phyloP scores from a whole-genome alignment of 139 green algal species.

The Tetraselmis striata region DNA sequence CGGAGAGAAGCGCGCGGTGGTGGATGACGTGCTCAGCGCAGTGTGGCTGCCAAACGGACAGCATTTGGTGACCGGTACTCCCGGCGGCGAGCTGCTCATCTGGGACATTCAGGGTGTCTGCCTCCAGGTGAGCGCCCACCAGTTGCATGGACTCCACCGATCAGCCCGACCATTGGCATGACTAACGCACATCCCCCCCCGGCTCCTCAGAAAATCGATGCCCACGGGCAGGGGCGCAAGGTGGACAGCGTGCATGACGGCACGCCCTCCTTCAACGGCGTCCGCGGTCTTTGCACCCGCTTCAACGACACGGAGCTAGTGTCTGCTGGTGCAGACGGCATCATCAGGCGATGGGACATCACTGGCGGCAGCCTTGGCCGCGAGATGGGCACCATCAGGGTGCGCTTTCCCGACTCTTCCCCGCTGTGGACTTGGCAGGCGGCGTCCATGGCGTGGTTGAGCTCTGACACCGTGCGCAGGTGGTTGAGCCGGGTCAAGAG shows the following conservation, averaged over 20 bases:
- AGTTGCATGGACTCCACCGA: not conserved
- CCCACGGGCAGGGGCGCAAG: constrained; percentile 33
- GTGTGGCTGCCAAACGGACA: constrained; percentile 31
- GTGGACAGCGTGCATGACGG: constrained; percentile 35
- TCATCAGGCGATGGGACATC: constrained; percentile 33
- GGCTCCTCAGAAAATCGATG: constrained; percentile 21
- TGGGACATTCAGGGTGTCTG: constrained; percentile 42
- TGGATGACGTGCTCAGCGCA: constrained; percentile 37
- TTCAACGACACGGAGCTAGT: constrained; percentile 42
- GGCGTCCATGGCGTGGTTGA: no score
- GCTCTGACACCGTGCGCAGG: constrained; percentile 11
- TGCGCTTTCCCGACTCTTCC: constrained; percentile 1
- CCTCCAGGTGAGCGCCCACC: constrained; percentile 28
- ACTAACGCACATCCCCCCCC: no score
- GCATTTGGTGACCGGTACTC: constrained; percentile 39
- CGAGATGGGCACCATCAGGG: constrained; percentile 38
- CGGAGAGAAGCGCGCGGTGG: constrained; percentile 10
- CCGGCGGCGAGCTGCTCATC: constrained; percentile 34
- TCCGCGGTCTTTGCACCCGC: constrained; percentile 38
- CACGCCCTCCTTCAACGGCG: constrained; percentile 30
- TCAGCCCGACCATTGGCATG: no score
- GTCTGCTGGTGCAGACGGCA: constrained; percentile 1
- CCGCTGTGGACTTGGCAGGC: not conserved
- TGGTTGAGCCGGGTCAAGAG: constrained; percentile 36
- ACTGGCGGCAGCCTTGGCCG: constrained; percentile 26